Evolutionary conservation across 2,329 filamentous ascomycete genomes (phyloP).

Genomic region (Ophiostoma ips): DNA sequence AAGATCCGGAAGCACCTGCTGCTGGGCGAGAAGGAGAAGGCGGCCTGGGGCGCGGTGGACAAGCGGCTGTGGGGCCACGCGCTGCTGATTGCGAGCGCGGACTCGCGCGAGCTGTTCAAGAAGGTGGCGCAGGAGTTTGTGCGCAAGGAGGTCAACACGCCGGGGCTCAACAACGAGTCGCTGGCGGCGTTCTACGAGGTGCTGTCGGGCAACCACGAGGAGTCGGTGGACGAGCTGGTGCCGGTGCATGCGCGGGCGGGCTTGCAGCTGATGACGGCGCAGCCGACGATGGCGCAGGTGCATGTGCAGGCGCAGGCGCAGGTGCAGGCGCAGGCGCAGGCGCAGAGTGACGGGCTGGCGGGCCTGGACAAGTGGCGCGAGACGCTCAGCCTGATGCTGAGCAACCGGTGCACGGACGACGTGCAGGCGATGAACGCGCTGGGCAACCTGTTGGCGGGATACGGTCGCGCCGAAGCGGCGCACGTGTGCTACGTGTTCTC

Average conservation of each 20-base stretch:
- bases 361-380: constrained; percentile 92
- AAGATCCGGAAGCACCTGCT: constrained; percentile 61
- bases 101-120: constrained; percentile 77
- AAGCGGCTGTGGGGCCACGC: constrained; percentile 93
- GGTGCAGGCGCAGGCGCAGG: constrained; percentile 57
- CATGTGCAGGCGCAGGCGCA: constrained; percentile 84
- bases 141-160: constrained; percentile 78
- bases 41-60: constrained; percentile 86
- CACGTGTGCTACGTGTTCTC: constrained; percentile 92
- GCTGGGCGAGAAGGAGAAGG: constrained; percentile 73
- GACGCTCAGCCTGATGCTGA: constrained; percentile 70
- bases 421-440: constrained; percentile 63
- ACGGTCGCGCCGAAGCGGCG: constrained; percentile 79
- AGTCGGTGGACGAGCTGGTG: constrained; percentile 90
- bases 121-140: constrained; percentile 93
- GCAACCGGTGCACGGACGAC: constrained; percentile 76
- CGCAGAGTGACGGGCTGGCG: constrained; percentile 63
- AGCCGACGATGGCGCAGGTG: constrained; percentile 42
- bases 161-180: constrained; percentile 68
- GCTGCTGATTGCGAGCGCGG: constrained; percentile 66
- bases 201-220: constrained; percentile 83
- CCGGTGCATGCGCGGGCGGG: constrained; percentile 84
- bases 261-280: constrained; percentile 75
- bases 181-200: constrained; percentile 87
- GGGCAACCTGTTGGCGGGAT: constrained; percentile 68